Evolutionary conservation across 345 rosid species (phyloP).

Genomic region (Bruguiera parviflora): DNA sequence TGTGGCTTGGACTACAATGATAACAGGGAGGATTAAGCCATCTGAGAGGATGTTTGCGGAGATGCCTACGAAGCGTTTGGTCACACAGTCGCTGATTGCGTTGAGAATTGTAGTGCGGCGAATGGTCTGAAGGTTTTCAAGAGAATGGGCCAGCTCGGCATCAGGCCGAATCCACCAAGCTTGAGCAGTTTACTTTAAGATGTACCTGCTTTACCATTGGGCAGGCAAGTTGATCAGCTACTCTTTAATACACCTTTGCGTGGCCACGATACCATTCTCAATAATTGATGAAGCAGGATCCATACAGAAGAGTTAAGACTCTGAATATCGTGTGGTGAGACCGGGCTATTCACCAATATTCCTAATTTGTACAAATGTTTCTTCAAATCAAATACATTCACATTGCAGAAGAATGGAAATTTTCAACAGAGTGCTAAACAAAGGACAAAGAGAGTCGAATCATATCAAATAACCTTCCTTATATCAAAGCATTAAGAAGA

Average conservation of each 20-base stretch:
- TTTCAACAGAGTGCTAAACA: slow-evolving; percentile 21
- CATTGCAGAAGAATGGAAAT: slow-evolving; percentile 52
- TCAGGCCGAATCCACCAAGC: slow-evolving; percentile 47
- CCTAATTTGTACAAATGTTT: slow-evolving; percentile 54
- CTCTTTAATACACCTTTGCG: background rate
- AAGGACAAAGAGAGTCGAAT: slow-evolving; percentile 21
- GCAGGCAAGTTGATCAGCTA: slow-evolving; percentile 72
- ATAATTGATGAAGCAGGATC: background rate
- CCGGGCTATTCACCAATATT: slow-evolving; percentile 28
- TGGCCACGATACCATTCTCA: background rate
- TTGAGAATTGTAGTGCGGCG: slow-evolving; percentile 45
- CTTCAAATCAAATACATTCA: slow-evolving; percentile 32
- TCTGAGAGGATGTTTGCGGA: slow-evolving; percentile 51
- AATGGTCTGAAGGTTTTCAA: slow-evolving; percentile 49
- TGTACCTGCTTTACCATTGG: slow-evolving; percentile 68
- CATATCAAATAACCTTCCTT: slow-evolving; percentile 24
- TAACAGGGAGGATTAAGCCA: slow-evolving; percentile 40
- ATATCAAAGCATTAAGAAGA: slow-evolving; percentile 24
- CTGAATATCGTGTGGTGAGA: background rate
- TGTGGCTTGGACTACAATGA: slow-evolving; percentile 65
- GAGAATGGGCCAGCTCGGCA: slow-evolving; percentile 42
- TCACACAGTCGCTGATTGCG: slow-evolving; percentile 61
- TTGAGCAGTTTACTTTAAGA: slow-evolving; percentile 55
- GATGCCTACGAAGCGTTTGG: slow-evolving; percentile 46
- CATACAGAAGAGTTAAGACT: too few relatives aligned